Percentiles rank a stretch among this genome's conserved stretches.
Conservation (phyloP, 139 green algal genomes). For the Chlorella sp. region DNA sequence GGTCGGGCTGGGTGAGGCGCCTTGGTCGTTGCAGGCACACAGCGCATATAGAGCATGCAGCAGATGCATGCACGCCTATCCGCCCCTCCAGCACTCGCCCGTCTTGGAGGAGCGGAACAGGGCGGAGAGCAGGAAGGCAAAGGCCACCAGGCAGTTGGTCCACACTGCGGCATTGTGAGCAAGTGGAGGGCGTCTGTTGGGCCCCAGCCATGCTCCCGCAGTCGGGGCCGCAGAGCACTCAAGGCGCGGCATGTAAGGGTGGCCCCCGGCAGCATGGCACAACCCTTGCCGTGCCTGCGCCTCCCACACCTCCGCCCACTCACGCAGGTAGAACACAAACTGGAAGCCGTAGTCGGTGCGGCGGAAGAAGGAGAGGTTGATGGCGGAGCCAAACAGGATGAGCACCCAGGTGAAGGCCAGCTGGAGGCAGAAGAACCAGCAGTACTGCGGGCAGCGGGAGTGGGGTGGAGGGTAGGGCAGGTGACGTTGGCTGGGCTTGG, state of each 20-base stretch:
- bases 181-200: too few species aligned
- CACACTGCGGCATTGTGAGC: constrained; percentile 55
- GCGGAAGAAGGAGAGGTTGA: constrained; percentile 87
- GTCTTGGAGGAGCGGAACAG: constrained; percentile 76
- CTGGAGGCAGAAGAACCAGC: constrained; percentile 81
- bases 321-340: constrained; percentile 82
- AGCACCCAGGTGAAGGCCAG: constrained; percentile 85
- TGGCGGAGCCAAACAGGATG: constrained; percentile 69
- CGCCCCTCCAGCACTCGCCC: constrained; percentile 9
- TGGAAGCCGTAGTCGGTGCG: constrained; percentile 66
- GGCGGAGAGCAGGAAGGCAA: constrained; percentile 80
- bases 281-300: too few species aligned
- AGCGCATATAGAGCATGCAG: not conserved
- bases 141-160: constrained; percentile 85
- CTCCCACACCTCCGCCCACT: too few species aligned
- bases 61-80: not conserved
- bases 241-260: too few species aligned
- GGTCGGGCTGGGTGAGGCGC: not conserved
- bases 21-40: not conserved
- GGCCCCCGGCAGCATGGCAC: too few species aligned
- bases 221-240: too few species aligned
- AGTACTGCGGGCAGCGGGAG: constrained; percentile 62
- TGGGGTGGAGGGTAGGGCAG: not conserved
- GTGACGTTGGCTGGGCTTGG: too few species aligned
- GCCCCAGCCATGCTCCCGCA: too few species aligned